phyloP scores from a whole-genome alignment of 139 green algal genomes.

The Dunaliella sp. region DNA sequence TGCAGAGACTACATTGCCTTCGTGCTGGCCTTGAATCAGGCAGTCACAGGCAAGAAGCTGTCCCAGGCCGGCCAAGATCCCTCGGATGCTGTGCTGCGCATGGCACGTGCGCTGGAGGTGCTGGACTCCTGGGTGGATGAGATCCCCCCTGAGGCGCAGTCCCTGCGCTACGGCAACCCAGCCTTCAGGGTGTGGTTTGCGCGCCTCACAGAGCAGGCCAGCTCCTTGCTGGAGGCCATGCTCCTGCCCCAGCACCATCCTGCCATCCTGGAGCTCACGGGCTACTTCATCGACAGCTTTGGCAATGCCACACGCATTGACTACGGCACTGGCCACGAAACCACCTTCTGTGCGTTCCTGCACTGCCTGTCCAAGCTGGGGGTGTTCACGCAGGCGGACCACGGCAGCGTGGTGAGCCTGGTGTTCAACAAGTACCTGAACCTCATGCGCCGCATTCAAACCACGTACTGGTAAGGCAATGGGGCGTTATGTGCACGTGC shows the following conservation, averaged over 20 bases:
- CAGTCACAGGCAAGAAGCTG: conserved; percentile 25
- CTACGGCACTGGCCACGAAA: conserved; percentile 96
- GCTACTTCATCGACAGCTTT: conserved; percentile 88
- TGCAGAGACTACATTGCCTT: conserved; percentile 78
- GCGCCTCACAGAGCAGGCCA: conserved; percentile 23
- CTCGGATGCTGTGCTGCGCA: conserved; percentile 13
- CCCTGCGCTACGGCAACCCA: conserved; percentile 92
- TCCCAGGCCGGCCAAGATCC: background rate
- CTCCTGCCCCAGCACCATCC: conserved; percentile 38
- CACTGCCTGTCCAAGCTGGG: conserved; percentile 87
- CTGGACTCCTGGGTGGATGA: conserved; percentile 76
- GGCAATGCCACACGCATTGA: conserved; percentile 93
- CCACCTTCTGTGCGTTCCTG: conserved; percentile 87
- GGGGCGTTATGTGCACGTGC: no score
- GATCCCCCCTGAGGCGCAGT: conserved; percentile 74
- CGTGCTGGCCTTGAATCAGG: conserved; percentile 76
- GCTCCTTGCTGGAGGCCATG: conserved; percentile 41
- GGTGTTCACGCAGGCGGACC: conserved; percentile 56
- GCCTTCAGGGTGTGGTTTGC: conserved; percentile 81
- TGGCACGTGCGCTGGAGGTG: conserved; percentile 48
- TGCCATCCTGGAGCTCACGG: conserved; percentile 68
- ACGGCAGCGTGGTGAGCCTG: conserved; percentile 40
- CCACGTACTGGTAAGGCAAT: conserved; percentile 89
- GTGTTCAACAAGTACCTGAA: conserved; percentile 76
- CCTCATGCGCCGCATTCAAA: conserved; percentile 92